A percentile compares a stretch with the other conserved stretches of the same genome.
Conservation (phyloP, 495 filamentous ascomycete genomes). For the Penicillium bovifimosum region DNA sequence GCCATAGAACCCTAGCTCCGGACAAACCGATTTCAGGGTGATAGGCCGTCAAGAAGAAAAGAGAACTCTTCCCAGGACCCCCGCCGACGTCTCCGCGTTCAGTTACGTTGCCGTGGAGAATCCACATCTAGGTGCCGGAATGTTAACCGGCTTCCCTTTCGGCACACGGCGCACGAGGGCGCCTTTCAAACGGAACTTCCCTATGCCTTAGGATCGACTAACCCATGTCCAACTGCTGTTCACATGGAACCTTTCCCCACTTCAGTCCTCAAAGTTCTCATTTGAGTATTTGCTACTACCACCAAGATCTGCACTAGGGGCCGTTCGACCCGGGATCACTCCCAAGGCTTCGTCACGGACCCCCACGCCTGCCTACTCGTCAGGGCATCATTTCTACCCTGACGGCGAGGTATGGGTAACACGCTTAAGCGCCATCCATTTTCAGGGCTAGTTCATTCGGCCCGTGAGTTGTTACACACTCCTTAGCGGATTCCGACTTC, state of each 20-base stretch:
- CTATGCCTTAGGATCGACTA: slow-evolving; percentile 65
- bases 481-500: slow-evolving; percentile 62
- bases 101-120: slow-evolving; percentile 61
- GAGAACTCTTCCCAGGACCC: slow-evolving; percentile 47
- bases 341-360: slow-evolving; percentile 59
- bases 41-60: slow-evolving; percentile 29
- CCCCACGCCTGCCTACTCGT: slow-evolving; percentile 51
- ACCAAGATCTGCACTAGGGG: slow-evolving; percentile 70
- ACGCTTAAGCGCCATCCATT: slow-evolving; percentile 64
- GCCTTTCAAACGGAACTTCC: slow-evolving; percentile 60
- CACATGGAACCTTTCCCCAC: slow-evolving; percentile 65
- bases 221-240: slow-evolving; percentile 66
- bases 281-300: slow-evolving; percentile 73
- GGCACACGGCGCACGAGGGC: slow-evolving; percentile 52
- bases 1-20: slow-evolving; percentile 24
- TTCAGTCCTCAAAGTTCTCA: slow-evolving; percentile 69
- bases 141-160: slow-evolving; percentile 69
- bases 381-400: slow-evolving; percentile 54
- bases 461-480: slow-evolving; percentile 59
- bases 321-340: slow-evolving; percentile 62
- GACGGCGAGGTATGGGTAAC: slow-evolving; percentile 59
- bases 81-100: slow-evolving; percentile 55
- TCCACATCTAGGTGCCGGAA: slow-evolving; percentile 63
- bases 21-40: slow-evolving; percentile 56
- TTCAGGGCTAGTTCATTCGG: slow-evolving; percentile 61